Conservation (phyloP, 768 basidiomycete species). For the Mycena albidolilacea region DNA sequence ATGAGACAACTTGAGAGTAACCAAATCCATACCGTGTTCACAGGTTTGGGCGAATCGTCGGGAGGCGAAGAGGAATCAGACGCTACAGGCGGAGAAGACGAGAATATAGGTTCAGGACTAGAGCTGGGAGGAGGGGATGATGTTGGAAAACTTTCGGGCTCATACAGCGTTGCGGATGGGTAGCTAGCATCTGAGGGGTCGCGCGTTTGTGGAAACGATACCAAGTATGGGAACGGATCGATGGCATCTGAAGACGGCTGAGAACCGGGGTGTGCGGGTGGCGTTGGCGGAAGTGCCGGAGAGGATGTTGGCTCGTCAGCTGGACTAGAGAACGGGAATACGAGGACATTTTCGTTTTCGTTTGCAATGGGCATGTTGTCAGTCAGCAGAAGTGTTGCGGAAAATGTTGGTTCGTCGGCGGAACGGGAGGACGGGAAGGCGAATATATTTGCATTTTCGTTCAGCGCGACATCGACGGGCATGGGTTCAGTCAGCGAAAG, state of each 20-base stretch:
- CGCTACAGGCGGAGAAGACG: constrained; percentile 48
- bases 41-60: constrained; percentile 10
- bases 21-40: constrained; percentile 6
- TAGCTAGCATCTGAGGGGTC: constrained; percentile 1
- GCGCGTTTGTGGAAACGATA: not conserved
- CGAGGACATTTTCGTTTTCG: not conserved
- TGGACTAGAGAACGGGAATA: constrained; percentile 31
- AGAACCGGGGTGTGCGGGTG: constrained; percentile 13
- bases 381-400: not conserved
- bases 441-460: too few species aligned
- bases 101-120: constrained; percentile 62
- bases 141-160: constrained; percentile 25
- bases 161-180: not conserved
- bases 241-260: not conserved
- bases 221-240: not conserved
- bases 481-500: too few species aligned
- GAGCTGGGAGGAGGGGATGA: constrained; percentile 57
- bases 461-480: too few species aligned
- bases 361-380: not conserved
- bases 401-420: too few species aligned
- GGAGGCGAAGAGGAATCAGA: constrained; percentile 30
- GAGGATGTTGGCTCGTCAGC: constrained; percentile 5
- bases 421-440: too few species aligned
- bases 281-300: constrained; percentile 2
- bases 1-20: not conserved